Evolutionary conservation across 179 eudicot genomes (phyloP).

Genomic region (Monotropa hypopitys): DNA sequence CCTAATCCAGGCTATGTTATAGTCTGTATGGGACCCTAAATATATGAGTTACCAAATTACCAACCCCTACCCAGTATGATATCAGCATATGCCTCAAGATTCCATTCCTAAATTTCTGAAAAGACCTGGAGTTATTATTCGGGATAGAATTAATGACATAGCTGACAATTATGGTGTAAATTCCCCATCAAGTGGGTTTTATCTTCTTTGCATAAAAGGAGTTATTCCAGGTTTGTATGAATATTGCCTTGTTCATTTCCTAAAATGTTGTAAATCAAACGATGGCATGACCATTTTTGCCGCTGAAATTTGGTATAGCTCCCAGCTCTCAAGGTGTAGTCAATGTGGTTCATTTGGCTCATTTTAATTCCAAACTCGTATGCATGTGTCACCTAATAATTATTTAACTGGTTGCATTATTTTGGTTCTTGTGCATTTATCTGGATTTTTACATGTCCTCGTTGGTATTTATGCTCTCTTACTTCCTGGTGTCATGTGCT

Average conservation of each 20-base stretch:
- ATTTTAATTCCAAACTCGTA: not conserved
- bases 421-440: not conserved
- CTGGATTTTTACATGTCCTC: not conserved
- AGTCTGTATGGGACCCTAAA: not conserved
- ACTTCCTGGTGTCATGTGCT: not conserved
- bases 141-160: not conserved
- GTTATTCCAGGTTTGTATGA: not conserved
- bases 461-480: not conserved
- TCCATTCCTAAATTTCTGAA: not conserved
- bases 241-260: not conserved
- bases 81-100: not conserved
- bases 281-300: too few relatives aligned
- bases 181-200: not conserved
- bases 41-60: not conserved
- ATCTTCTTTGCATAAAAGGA: not conserved
- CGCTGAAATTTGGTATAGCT: not conserved
- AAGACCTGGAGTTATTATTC: not conserved
- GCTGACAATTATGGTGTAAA: not conserved
- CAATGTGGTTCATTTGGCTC: not conserved
- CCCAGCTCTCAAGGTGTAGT: slow-evolving; percentile 2
- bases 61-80: not conserved
- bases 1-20: not conserved
- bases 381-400: not conserved
- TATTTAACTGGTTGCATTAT: not conserved
- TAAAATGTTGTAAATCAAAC: not conserved